Evolutionary conservation across 768 basidiomycete genomes (phyloP), one percentile per base, ranked within the genome.

Genomic region (Amanita subjunquillea): DNA sequence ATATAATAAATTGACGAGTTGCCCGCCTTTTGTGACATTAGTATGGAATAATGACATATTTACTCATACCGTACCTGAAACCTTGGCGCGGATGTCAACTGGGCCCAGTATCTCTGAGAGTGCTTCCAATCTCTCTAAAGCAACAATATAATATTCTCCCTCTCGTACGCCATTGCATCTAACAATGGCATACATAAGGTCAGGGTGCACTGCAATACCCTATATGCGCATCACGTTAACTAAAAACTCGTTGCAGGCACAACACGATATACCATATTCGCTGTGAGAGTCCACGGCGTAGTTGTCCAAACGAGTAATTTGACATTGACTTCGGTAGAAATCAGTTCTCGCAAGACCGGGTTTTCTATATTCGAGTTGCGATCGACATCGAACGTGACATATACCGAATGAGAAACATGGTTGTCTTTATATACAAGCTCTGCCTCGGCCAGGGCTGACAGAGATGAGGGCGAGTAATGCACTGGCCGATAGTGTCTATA

Each of bases 281-380:
- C 90, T 4, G 89, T 91, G 44, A 98, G 69, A 3, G 91, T 98
- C 95, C 95, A 99, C 1, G 95, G 90, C 0, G 95, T 98, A 3
- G 95, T 98, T 2, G 95, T 98, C 95, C 95, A 99, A 3, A 95
- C 87, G 15, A 92, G 70, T 8, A 96, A 59, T 27, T 75, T 73
- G 9, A 84, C 66, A 2, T 66, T 63, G 10, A 62, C 57, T 3
- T 46, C 60, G 15, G 57, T 62, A 2, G 61, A 57, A 6, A 76
- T 49, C 13, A 73, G 54, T 13, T 69, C 53, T 22, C 63, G 67
- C 43, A 76, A 59, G 38, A 63, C 42, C 32, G 54, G 49, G 36
- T 57, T 60, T 36, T 57, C 55, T 52, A 51, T 53, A 32, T 54
- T 43, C 25, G 58, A 59, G 15, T 61, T 55, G 10, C 54, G 52